Base-by-base conservation (phyloP, 2,329 filamentous ascomycete genomes). In the Xylariaceae sp. region DNA sequence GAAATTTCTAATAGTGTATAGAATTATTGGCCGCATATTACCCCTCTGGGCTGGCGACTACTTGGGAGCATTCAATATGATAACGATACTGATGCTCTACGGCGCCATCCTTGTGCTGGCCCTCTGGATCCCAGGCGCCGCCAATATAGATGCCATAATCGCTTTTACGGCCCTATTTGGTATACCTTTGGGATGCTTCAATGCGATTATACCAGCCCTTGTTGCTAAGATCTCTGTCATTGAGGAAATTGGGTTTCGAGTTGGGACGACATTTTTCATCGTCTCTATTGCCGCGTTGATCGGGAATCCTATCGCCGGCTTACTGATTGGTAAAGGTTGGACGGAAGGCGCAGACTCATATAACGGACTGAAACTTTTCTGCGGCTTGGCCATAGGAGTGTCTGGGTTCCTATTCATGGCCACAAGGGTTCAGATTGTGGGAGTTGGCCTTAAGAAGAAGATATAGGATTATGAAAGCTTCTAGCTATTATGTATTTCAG, bases 221-320 rank as follows among this genome's bases (percentile, higher is more conserved):
- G 75, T 92, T 15, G 86, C 85, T 1, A 86, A 91, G 64, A 87
- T 91, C 56, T 85, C 82, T 1, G 84, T 88, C 33, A 80, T 90
- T 33, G 75, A 81, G 15, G 79, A 89, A 66, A 85, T 91, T 21
- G 89, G 88, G 11, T 80, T 85, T 2, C 77, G 88, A 4, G 84
- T 80, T 1, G 89, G 89, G 0, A 79, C 81, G 0, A 78, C 83
- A 20, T 89, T 88, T 67, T 79, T 82, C 13, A 68, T 85, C 37
- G 77, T 85, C 47, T 78, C 83, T 1, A 72, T 91, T 29, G 86
- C 84, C 2, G 85, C 83, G 1, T 72, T 92, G 44, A 83, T 83
- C 0, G 85, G 86, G 0, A 41, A 49, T 21, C 45, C 46, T 13
- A 41, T 49, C 15, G 46, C 46, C 4, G 36, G 46, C 16, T 84